phyloP scores from a whole-genome alignment of 139 green algal species.

The Axilococcus clingmanii region DNA sequence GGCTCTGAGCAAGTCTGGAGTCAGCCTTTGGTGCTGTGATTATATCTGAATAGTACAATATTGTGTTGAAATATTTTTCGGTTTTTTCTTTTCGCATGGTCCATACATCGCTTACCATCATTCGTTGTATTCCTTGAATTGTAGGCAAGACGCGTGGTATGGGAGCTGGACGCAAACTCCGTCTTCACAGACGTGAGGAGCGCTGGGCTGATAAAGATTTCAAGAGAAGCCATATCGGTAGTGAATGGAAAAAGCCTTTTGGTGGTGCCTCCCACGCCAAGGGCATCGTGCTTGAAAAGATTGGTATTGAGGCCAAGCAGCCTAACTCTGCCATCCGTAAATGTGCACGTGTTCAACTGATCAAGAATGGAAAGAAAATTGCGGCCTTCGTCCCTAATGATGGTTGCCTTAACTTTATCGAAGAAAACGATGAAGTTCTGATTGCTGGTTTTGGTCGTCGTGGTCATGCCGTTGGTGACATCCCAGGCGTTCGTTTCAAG shows the following conservation, averaged over 20 bases:
- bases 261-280: constrained; percentile 97
- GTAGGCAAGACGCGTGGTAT: constrained; percentile 97
- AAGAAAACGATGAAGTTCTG: constrained; percentile 99
- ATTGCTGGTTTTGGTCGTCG: constrained; percentile 96
- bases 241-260: constrained; percentile 99
- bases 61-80: too few species aligned
- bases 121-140: not conserved
- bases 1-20: not conserved
- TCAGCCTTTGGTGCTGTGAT: not conserved
- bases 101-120: not conserved
- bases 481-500: constrained; percentile 99
- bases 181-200: constrained; percentile 81
- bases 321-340: constrained; percentile 99
- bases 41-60: too few species aligned
- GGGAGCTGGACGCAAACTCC: constrained; percentile 97
- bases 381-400: constrained; percentile 99
- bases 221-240: constrained; percentile 96
- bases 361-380: constrained; percentile 99
- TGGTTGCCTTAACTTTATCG: constrained; percentile 99
- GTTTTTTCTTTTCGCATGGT: not conserved
- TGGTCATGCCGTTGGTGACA: constrained; percentile 98
- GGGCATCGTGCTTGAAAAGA: constrained; percentile 99
- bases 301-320: constrained; percentile 99
- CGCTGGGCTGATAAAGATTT: constrained; percentile 98
- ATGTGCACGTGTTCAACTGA: constrained; percentile 99